Evolutionary conservation across 1,284 basidiomycete genomes (phyloP), one percentile per base, ranked within the genome.

Genomic region (Rugosomyces carneus): DNA sequence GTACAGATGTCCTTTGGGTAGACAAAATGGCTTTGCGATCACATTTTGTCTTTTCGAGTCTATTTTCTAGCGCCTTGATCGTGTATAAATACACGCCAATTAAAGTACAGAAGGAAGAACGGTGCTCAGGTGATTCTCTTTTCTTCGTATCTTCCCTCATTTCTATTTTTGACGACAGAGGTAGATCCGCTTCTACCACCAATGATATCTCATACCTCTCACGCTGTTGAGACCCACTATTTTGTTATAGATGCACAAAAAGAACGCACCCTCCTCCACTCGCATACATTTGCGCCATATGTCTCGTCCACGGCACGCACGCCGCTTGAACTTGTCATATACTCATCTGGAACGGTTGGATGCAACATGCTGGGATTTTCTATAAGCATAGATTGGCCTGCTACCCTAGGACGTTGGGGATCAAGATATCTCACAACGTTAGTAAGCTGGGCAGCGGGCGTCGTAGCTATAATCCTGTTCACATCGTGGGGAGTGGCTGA

Each of bases 401-500:
- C 76, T n/a, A 84, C 80, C 1, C 49, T 86, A 6, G 87, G 87
- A 3, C 73, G 89, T 40, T 75, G 76, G 61, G 77, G 80, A 2
- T 67, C 79, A 9, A 72, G 92, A n/a, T 91, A 89, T 61, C 77
- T 83, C 41, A 81, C 78, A 24, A 81, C 80, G 0, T 57, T 84
- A 0, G 62, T 84, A 1, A 75, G 75, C 20, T 94, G 90, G 88
- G 68, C 78, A 0, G 63, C 84, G 1, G 89, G 81, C 0, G 70
- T 89, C 45, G 73, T 79, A 0, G 70, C 75, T 1, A 52, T 84
- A 6, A 50, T 83, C 0, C 50, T 86, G 20, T 81, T 75, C 51
- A 60, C 71, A 21, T 71, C 72, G 1, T 81, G 78, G 76, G 52
- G 66, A 4, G 35, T 56, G 20, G 64, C 60, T 45, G 70, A 76